phyloP scores from a whole-genome alignment of 352 stramenopile genomes.

The Phytophthora ohioensis region DNA sequence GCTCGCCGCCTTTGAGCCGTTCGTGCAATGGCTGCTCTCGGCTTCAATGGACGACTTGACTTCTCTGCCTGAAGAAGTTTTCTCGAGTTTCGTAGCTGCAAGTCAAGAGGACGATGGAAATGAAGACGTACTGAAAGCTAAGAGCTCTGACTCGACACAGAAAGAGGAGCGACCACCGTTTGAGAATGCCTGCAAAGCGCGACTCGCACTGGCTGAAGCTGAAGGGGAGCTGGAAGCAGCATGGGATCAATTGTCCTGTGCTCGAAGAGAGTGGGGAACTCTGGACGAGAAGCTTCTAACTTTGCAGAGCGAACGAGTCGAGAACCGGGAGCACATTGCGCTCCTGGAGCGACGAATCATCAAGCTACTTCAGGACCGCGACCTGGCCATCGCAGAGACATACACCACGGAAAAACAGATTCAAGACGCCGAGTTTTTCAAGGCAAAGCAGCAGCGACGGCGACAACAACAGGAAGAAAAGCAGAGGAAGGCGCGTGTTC shows the following conservation, averaged over 20 bases:
- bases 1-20: conserved; percentile 56
- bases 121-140: neutral
- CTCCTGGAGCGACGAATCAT: conserved; percentile 77
- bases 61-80: conserved; percentile 34
- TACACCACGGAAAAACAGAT: conserved; percentile 80
- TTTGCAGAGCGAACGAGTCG: conserved; percentile 53
- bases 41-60: conserved; percentile 55
- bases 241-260: conserved; percentile 60
- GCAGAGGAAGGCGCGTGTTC: conserved; percentile 27
- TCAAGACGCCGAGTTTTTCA: conserved; percentile 65
- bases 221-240: conserved; percentile 60
- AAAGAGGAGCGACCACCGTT: conserved; percentile 17
- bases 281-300: conserved; percentile 54
- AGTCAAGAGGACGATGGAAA: conserved; percentile 6
- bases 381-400: conserved; percentile 73
- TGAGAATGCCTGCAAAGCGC: conserved; percentile 24
- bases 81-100: conserved; percentile 1
- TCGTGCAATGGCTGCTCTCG: conserved; percentile 69
- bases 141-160: conserved; percentile 2
- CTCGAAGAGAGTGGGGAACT: conserved; percentile 48
- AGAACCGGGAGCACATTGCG: conserved; percentile 58
- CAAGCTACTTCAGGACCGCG: conserved; percentile 78
- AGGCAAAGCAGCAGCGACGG: conserved; percentile 35
- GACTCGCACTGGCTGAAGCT: conserved; percentile 48
- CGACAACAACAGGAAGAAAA: conserved; percentile 28